Conservation (phyloP, 2,329 filamentous ascomycete genomes). For the Aspergillus pseudoviridinutans region DNA sequence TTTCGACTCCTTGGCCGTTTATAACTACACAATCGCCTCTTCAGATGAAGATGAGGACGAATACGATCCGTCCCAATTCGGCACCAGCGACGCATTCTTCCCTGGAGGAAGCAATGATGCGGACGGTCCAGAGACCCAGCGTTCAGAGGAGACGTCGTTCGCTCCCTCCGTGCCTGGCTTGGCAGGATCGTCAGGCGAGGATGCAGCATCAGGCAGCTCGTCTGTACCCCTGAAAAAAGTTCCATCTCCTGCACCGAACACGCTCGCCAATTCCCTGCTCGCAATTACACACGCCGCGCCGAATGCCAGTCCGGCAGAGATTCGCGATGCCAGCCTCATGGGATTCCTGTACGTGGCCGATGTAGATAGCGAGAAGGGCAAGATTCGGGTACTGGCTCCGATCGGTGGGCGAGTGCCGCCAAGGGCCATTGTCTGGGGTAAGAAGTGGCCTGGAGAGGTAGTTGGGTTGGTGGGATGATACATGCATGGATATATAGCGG, state of each 20-base stretch:
- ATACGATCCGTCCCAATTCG: conserved; percentile 33
- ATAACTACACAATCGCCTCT: conserved; percentile 60
- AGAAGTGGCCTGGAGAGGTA: conserved; percentile 76
- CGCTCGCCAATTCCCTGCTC: conserved; percentile 74
- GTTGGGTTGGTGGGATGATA: conserved; percentile 65
- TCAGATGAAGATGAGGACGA: conserved; percentile 50
- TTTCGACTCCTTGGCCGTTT: conserved; percentile 70
- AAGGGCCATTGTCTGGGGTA: conserved; percentile 74
- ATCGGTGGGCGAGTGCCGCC: conserved; percentile 76
- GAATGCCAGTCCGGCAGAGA: conserved; percentile 65
- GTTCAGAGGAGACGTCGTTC: conserved; percentile 16
- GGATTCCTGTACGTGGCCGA: conserved; percentile 92
- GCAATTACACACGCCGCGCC: conserved; percentile 76
- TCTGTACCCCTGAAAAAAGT: conserved; percentile 54
- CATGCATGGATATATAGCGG: background rate
- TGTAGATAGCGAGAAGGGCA: conserved; percentile 78
- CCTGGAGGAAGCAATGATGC: conserved; percentile 30
- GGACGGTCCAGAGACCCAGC: conserved; percentile 12
- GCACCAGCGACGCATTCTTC: conserved; percentile 32
- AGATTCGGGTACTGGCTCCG: conserved; percentile 77
- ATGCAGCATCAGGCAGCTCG: conserved; percentile 16
- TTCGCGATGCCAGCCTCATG: conserved; percentile 79
- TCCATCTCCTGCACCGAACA: conserved; percentile 54
- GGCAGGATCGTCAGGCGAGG: conserved; percentile 14
- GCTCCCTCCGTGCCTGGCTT: conserved; percentile 22